Base-by-base conservation (phyloP, 208 protist species). In the Leishmania aethiopica region DNA sequence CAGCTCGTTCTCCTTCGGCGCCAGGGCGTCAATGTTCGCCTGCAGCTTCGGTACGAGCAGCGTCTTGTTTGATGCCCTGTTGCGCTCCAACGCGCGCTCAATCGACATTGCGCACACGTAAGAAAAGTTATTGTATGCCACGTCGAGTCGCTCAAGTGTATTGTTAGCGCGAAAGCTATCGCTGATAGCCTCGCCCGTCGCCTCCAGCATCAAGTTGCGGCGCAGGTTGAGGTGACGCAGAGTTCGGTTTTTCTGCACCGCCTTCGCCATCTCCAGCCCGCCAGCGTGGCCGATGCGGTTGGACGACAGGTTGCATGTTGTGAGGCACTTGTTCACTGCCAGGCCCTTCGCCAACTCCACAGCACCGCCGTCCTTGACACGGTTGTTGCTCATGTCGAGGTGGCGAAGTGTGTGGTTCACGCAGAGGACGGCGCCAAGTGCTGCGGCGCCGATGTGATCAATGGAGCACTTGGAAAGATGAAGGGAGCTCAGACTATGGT, bases 51-150 rank as follows among this genome's bases (percentile, higher is more conserved):
- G 93, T 22, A 96, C 90, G 40, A 94, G 75, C n/a, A 92, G 86
- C 51, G 82, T 74, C 77, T 96, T 96, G 86, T 96, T 96, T 28
- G 60, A 53, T 64, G 90, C 80, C 40, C 86, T 88, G 77, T 96
- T 98, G 45, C 89, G 84, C 51, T 90, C 88, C 22, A 98, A 79
- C 15, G 88, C 89, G 8, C 79, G 77, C 40, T 91, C 83, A 51
- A 96, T 95, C 40, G 88, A 87, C 66, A 96, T 90, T 17, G 95
- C 90, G 76, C 93, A 97, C 74, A 94, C 93, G 87, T 97, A 98
- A 10, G 90, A 92, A 75, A 98, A 98, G 83, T 98, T 93, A 81
- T 98, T 98, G 88, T 94, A 98, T 0, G 95, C 84, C 57, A 97
- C 89, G 66, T 98, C 94, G 79, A 98, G 90, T n/a, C 77, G 87